Conservation (phyloP, 2,329 filamentous ascomycete genomes). For the Beauveria scarabaeidicola region DNA sequence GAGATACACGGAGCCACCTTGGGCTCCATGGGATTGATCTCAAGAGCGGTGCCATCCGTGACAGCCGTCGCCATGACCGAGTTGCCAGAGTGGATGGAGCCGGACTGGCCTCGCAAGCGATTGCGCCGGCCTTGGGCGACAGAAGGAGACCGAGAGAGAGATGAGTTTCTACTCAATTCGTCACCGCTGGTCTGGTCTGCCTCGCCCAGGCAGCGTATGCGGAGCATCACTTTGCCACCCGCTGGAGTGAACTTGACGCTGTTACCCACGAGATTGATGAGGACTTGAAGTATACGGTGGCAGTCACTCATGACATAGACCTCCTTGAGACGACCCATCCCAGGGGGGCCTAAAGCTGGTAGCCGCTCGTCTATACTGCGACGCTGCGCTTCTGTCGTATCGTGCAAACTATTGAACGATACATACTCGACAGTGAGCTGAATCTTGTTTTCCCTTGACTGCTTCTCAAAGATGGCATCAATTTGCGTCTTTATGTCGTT, state of each 20-base stretch:
- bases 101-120: conserved; percentile 1
- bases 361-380: not conserved
- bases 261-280: conserved; percentile 89
- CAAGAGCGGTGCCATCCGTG: conserved; percentile 7
- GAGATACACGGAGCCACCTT: not conserved
- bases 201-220: conserved; percentile 66
- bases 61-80: not conserved
- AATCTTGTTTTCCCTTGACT: conserved; percentile 72
- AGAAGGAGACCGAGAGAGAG: not conserved
- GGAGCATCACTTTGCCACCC: conserved; percentile 65
- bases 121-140: not conserved
- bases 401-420: not conserved
- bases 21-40: conserved; percentile 10
- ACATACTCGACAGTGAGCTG: conserved; percentile 61
- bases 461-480: conserved; percentile 80
- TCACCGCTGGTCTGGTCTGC: conserved; percentile 12
- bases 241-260: conserved; percentile 82
- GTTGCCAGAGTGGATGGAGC: conserved; percentile 3
- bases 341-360: conserved; percentile 2
- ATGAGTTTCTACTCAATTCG: conserved; percentile 1
- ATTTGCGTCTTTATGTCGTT: conserved; percentile 77
- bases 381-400: not conserved
- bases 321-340: conserved; percentile 62
- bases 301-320: conserved; percentile 88
- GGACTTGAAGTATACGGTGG: conserved; percentile 79